Conservation (phyloP, 331 rosid genomes). For the Erythrophleum ivorense region DNA sequence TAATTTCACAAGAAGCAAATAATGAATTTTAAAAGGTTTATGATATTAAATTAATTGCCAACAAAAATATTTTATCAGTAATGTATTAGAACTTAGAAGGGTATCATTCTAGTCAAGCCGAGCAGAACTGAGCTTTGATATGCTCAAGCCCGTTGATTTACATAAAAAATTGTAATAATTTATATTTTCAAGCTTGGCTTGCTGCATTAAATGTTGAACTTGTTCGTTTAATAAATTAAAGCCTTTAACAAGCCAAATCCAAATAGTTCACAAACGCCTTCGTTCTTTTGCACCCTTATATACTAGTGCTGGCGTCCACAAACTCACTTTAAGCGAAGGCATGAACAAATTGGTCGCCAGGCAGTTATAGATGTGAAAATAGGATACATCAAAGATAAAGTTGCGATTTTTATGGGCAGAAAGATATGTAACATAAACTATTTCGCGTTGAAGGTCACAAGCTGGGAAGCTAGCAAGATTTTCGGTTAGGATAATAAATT, state of each 20-base stretch:
- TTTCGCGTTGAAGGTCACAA: background rate
- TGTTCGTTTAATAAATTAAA: background rate
- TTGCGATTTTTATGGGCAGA: background rate
- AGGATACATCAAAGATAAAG: background rate
- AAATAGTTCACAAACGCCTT: background rate
- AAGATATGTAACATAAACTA: no score
- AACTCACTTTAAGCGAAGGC: slow-evolving; percentile 1
- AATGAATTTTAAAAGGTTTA: background rate
- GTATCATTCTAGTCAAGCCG: background rate
- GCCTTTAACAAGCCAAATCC: background rate
- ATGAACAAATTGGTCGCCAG: background rate
- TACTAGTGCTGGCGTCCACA: background rate
- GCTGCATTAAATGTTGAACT: background rate
- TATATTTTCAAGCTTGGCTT: background rate
- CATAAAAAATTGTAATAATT: no score
- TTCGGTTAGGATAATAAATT: background rate
- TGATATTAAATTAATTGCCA: background rate
- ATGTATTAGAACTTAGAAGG: background rate
- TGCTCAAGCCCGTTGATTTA: background rate
- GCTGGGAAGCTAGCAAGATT: background rate
- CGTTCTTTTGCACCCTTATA: background rate
- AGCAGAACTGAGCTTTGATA: background rate
- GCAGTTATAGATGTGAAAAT: background rate
- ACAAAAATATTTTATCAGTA: background rate
- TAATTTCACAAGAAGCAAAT: slow-evolving; percentile 13